phyloP scores from a whole-genome alignment of 345 rosid species.

The Bruguiera gymnorhiza region DNA sequence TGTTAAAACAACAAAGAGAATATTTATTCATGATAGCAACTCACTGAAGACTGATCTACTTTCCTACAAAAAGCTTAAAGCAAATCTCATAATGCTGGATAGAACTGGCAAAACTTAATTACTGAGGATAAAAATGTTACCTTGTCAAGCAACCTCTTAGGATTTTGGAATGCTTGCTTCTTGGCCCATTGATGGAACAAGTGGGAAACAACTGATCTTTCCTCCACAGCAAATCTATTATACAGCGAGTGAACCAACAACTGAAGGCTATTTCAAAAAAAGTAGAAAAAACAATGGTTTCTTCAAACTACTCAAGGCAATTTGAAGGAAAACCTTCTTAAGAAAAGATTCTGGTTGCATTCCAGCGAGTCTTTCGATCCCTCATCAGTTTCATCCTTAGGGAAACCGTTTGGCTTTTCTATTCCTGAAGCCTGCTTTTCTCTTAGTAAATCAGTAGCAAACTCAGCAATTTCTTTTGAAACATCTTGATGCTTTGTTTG shows the following conservation, averaged over 20 bases:
- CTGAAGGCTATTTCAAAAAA: neutral
- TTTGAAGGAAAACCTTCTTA: slow-evolving; percentile 58
- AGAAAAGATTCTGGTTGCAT: slow-evolving; percentile 55
- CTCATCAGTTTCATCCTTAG: slow-evolving; percentile 27
- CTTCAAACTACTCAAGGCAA: slow-evolving; percentile 7
- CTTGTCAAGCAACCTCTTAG: slow-evolving; percentile 81
- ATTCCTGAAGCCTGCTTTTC: slow-evolving; percentile 35
- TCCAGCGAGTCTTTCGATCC: slow-evolving; percentile 42
- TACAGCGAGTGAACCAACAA: neutral
- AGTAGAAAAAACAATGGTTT: neutral
- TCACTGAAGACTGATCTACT: no score
- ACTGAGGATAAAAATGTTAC: slow-evolving; percentile 28
- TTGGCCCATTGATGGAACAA: slow-evolving; percentile 93
- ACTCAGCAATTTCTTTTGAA: slow-evolving; percentile 30
- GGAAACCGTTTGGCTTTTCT: slow-evolving; percentile 23
- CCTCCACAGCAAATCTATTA: slow-evolving; percentile 72
- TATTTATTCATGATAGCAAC: no score
- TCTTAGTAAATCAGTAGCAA: slow-evolving; percentile 18
- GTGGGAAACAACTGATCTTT: slow-evolving; percentile 78
- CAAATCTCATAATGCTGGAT: no score
- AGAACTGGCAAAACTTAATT: slow-evolving; percentile 6
- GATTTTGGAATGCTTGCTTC: slow-evolving; percentile 82
- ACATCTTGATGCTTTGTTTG: slow-evolving; percentile 35
- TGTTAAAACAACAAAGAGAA: no score
- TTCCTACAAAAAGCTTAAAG: no score